These are phyloP conservation scores for Lactifluus volemus DNA, from an alignment of 768 basidiomycete genomes.

Conservation along the genomic window DNA sequence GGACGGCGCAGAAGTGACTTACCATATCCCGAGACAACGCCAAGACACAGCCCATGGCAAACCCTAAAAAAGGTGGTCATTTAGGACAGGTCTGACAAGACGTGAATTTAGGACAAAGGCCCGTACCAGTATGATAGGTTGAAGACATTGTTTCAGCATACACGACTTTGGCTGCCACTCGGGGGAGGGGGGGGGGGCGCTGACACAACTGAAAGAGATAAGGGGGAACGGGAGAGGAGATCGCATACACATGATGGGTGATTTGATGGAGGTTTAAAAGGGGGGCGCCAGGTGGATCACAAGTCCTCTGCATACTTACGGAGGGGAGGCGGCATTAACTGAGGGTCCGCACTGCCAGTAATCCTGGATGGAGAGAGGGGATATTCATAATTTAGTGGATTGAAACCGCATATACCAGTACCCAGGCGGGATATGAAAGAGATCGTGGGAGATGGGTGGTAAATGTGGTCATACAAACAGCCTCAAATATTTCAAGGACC, in stretches of 20 bases:
- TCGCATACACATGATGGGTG: slow-evolving; percentile 70
- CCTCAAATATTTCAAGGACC: neutral
- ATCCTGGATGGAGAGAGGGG: slow-evolving; percentile 34
- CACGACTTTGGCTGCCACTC: slow-evolving; percentile 55
- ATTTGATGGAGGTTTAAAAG: slow-evolving; percentile 60
- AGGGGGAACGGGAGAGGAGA: slow-evolving; percentile 76
- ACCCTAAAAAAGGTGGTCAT: neutral
- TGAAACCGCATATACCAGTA: neutral
- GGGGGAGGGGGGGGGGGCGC: slow-evolving; percentile 60
- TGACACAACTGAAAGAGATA: slow-evolving; percentile 85
- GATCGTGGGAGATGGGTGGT: slow-evolving; percentile 42
- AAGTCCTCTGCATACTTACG: slow-evolving; percentile 3
- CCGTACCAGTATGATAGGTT: slow-evolving; percentile 74
- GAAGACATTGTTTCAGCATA: slow-evolving; percentile 72
- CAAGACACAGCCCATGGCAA: neutral
- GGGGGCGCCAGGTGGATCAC: slow-evolving; percentile 8
- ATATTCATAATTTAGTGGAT: neutral
- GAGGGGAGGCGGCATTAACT: slow-evolving; percentile 39
- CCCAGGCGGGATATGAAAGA: slow-evolving; percentile 64
- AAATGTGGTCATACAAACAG: slow-evolving; percentile 4
- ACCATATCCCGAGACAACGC: neutral
- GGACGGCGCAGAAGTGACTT: slow-evolving; percentile 10
- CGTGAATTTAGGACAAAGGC: neutral
- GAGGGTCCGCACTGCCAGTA: slow-evolving; percentile 41
- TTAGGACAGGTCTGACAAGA: neutral